These are phyloP conservation scores for Haematococcus lacustris DNA, from an alignment of 139 green algal genomes.

Conservation along the genomic window DNA sequence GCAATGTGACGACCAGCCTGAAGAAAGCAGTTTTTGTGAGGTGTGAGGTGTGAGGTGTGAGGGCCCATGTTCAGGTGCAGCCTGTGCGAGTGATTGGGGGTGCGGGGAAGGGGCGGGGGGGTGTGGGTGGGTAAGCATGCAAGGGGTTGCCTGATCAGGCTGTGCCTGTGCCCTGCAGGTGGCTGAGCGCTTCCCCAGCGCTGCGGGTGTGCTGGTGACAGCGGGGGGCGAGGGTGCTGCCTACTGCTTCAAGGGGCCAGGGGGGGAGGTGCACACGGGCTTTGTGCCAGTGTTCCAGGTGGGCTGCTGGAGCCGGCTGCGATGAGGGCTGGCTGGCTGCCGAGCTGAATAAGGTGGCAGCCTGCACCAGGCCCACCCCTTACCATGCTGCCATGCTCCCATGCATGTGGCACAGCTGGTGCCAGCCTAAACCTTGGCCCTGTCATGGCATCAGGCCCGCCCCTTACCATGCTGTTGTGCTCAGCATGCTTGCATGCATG, in stretches of 20 bases:
- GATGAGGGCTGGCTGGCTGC: too few species aligned
- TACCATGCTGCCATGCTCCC: too few species aligned
- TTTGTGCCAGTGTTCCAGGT: slow-evolving; percentile 53
- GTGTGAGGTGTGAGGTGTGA: too few species aligned
- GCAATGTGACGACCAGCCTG: not conserved
- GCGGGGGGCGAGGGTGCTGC: slow-evolving; percentile 63
- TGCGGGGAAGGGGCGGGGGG: not conserved
- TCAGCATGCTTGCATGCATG: too few species aligned
- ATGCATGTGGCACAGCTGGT: too few species aligned
- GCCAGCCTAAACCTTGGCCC: too few species aligned
- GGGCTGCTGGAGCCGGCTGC: too few species aligned
- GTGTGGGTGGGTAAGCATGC: not conserved
- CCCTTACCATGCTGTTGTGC: too few species aligned
- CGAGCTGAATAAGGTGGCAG: too few species aligned
- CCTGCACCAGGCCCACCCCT: too few species aligned
- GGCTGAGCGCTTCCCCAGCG: slow-evolving; percentile 43
- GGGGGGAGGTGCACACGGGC: slow-evolving; percentile 47
- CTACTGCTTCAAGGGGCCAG: slow-evolving; percentile 57
- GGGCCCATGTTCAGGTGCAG: not conserved
- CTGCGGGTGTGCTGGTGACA: slow-evolving; percentile 69
- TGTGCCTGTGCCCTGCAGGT: slow-evolving; percentile 31
- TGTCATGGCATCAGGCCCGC: too few species aligned
- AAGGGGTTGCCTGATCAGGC: not conserved
- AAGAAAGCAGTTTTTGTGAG: not conserved
- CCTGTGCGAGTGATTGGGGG: not conserved